Evolutionary conservation across 495 filamentous ascomycete genomes (phyloP), one percentile per base, ranked within the genome.

Genomic region (Penicillium tannophilum): DNA sequence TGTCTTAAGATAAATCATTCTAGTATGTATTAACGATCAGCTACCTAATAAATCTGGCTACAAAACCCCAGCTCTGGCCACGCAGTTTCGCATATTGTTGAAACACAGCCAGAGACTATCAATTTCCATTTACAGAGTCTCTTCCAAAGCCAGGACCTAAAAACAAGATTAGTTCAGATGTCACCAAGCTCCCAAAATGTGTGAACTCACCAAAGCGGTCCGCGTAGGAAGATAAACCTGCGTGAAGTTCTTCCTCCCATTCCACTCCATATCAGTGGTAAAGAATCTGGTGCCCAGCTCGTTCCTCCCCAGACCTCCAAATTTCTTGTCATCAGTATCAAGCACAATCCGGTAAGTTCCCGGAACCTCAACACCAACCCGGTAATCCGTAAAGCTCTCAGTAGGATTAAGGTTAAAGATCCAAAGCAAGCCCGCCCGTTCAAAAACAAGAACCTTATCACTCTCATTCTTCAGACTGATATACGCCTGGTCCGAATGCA

Each of bases 381-480:
- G 82, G 67, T 97, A 98, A 69, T 98, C 95, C 17, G 91, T 85
- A 71, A 88, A 98, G 79, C 91, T 96, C 44, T 88, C 66, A n/a
- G 83, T 83, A 6, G 90, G 88, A 69, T 97, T 87, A 81, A 97
- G 97, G 74, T 98, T 98, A 82, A 98, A 98, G 63, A 97, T 84
- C 83, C 90, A 98, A 33, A 98, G 77, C 43, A 97, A 72, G 0
- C 92, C 92, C 4, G 86, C 94, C 24, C 94, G 86, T 77, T 98
- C 94, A 72, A 98, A 98, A 51, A 95, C 93, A 60, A 98, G 83
- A 19, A 97, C 90, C 77, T 98, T 98, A 75, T 98, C 94, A 41
- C 67, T 78, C 70, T 98, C 92, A 74, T 98, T 87, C 85, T 98
- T 98, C 64, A 98, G 80, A 64, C 87, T 91, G 55, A 98, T 86